Evolutionary conservation across 2,329 filamentous ascomycete genomes (phyloP).

Genomic region (Colletotrichum sp.): DNA sequence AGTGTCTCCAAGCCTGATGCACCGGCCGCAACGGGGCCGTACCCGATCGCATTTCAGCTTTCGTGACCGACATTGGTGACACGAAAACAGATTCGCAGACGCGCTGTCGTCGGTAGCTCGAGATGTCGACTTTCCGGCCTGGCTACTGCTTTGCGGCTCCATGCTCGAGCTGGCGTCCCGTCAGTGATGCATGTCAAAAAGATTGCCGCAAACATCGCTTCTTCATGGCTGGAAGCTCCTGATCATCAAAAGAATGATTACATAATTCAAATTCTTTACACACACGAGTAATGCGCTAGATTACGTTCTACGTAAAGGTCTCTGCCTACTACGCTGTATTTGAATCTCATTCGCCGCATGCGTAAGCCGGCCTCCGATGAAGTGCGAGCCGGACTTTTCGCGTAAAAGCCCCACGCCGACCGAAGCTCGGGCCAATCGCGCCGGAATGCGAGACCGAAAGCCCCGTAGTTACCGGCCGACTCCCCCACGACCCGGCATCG

Average conservation of each 20-base stretch:
- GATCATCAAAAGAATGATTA: not conserved
- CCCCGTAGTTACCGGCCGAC: not conserved
- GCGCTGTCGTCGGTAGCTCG: not conserved
- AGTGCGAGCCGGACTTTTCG: not conserved
- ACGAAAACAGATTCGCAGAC: constrained; percentile 23
- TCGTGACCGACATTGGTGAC: constrained; percentile 29
- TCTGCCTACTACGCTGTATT: not conserved
- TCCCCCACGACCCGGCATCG: not conserved
- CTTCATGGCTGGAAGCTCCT: not conserved
- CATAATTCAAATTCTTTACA: not conserved
- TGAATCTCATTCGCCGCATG: not conserved
- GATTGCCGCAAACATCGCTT: not conserved
- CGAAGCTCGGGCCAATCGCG: not conserved
- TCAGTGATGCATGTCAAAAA: not conserved
- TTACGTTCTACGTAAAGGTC: not conserved
- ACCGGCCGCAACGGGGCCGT: constrained; percentile 28
- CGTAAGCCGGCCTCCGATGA: not conserved
- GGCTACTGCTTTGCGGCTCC: not conserved
- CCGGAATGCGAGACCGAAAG: not conserved
- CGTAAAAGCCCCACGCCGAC: not conserved
- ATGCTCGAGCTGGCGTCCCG: not conserved
- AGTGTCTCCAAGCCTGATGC: constrained; percentile 20
- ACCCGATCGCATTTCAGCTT: constrained; percentile 35
- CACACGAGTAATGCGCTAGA: not conserved
- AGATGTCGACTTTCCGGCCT: not conserved